Conservation (phyloP, 2,329 filamentous ascomycete species). For the Ciborinia camelliae region DNA sequence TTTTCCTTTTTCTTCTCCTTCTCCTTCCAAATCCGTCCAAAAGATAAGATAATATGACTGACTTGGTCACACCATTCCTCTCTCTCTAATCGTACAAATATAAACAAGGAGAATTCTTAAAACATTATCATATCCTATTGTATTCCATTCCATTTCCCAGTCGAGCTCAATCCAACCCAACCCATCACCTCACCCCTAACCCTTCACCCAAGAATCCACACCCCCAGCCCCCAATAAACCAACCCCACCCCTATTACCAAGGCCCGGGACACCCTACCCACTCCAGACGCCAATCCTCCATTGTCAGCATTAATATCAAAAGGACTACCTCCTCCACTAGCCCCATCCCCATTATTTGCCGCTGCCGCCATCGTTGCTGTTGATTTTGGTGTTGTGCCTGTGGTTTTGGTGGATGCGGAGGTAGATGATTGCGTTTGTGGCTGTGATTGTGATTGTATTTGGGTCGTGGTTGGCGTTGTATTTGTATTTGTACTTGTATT, state of each 20-base stretch:
- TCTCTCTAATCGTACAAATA: background rate
- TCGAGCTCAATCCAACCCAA: too few relatives aligned
- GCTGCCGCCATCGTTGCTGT: background rate
- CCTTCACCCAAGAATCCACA: background rate
- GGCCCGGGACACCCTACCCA: background rate
- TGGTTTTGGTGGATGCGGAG: background rate
- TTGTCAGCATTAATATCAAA: conserved; percentile 20
- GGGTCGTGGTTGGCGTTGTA: background rate
- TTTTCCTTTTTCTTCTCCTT: background rate
- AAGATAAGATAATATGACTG: background rate
- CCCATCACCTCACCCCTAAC: background rate
- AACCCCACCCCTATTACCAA: background rate
- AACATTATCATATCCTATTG: background rate
- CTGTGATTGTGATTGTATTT: background rate
- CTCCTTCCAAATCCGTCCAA: background rate
- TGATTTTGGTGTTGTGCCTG: background rate
- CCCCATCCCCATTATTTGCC: background rate
- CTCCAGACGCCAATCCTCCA: background rate
- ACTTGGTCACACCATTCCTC: background rate
- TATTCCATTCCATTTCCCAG: background rate
- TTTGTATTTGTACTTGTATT: background rate
- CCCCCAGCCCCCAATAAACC: background rate
- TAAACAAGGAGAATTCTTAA: background rate
- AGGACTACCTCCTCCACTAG: conserved; percentile 20
- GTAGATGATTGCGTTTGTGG: background rate